Evolutionary conservation across 2,329 filamentous ascomycete species (phyloP).

Genomic region (Colletotrichum tropicale): DNA sequence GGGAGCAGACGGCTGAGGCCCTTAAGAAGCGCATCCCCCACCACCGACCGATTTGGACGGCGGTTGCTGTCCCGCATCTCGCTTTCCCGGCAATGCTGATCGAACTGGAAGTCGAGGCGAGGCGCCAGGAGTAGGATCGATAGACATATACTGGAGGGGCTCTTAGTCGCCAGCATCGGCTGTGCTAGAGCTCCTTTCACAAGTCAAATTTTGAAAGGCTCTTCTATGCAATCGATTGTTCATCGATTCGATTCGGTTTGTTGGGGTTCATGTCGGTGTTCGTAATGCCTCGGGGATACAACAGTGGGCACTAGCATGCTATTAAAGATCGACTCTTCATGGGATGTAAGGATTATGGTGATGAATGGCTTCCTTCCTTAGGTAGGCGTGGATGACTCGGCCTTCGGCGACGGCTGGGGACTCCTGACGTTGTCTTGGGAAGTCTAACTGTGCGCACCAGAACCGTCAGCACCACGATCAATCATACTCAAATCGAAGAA

Average conservation of each 20-base stretch:
- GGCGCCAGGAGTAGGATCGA: not conserved
- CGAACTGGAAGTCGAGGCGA: slow-evolving; percentile 6
- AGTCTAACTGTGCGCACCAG: not conserved
- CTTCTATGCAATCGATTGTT: not conserved
- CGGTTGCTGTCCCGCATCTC: not conserved
- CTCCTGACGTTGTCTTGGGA: not conserved
- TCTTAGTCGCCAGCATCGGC: rapidly evolving
- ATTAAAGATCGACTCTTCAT: rapidly evolving
- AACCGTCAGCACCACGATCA: not conserved
- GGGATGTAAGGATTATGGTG: rapidly evolving
- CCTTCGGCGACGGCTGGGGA: not conserved
- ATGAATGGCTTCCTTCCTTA: rapidly evolving
- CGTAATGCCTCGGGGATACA: not conserved
- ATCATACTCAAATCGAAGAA: rapidly evolving
- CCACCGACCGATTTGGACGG: slow-evolving; percentile 6
- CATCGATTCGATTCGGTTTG: not conserved
- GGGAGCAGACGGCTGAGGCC: not conserved
- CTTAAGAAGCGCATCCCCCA: not conserved
- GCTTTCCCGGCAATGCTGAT: not conserved
- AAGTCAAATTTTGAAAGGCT: not conserved
- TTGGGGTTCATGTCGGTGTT: not conserved
- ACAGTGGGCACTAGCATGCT: rapidly evolving
- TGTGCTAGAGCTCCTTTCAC: not conserved
- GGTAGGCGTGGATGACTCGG: not conserved
- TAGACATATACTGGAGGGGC: not conserved